A percentile compares a stretch with the other conserved stretches of the same genome.
phyloP scores from a whole-genome alignment of 2,329 filamentous ascomycete genomes.

The Penicillium sp. region DNA sequence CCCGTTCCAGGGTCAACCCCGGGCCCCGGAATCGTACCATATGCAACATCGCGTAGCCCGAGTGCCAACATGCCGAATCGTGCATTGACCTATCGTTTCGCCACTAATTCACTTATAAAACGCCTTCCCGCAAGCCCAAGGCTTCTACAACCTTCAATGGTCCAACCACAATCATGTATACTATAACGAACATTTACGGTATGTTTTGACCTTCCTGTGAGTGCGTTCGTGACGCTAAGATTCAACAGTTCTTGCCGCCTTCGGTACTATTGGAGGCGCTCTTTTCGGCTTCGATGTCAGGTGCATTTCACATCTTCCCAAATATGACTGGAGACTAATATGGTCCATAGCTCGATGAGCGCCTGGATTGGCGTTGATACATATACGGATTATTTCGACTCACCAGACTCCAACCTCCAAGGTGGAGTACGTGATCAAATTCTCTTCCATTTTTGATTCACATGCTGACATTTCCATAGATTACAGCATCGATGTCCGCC shows the following conservation, averaged over 20 bases:
- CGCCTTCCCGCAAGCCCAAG: not conserved
- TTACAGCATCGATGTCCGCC: conserved; percentile 57
- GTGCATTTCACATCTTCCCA: conserved; percentile 35
- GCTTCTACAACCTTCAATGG: not conserved
- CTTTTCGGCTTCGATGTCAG: conserved; percentile 60
- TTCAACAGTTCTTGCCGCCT: conserved; percentile 48
- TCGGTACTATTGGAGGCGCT: conserved; percentile 56
- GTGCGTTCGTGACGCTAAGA: not conserved
- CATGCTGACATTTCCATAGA: conserved; percentile 34
- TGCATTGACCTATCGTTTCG: conserved; percentile 9
- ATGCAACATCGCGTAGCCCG: conserved; percentile 3
- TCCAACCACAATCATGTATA: conserved; percentile 20
- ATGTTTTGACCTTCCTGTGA: not conserved
- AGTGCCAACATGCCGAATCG: conserved; percentile 4
- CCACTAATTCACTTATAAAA: conserved; percentile 13
- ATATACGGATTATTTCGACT: conserved; percentile 56
- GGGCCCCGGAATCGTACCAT: conserved; percentile 10
- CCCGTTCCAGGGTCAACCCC: conserved; percentile 3
- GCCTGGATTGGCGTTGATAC: conserved; percentile 50
- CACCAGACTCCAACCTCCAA: conserved; percentile 38
- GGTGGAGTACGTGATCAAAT: conserved; percentile 27
- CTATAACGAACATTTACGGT: conserved; percentile 50
- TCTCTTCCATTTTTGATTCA: not conserved
- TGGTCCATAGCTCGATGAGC: conserved; percentile 32
- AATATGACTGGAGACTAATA: conserved; percentile 14